phyloP scores from a whole-genome alignment of 108 stramenopile genomes.

The Cyclotella kingstonii region DNA sequence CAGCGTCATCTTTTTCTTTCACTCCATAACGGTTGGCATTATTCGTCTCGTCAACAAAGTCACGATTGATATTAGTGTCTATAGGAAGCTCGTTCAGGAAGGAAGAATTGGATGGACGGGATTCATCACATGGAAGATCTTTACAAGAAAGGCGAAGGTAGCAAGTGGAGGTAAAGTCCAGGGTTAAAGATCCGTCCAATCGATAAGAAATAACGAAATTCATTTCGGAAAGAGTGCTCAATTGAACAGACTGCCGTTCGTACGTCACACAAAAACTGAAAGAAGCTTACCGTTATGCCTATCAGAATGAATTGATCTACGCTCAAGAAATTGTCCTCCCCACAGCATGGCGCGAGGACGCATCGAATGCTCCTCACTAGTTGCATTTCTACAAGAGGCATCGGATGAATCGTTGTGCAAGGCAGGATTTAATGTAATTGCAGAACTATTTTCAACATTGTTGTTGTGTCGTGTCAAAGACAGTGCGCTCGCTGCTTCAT shows the following conservation, averaged over 20 bases:
- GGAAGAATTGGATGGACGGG: too few species aligned
- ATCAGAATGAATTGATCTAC: background rate
- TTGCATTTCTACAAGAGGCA: background rate
- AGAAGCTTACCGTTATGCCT: background rate
- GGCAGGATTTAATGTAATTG: background rate
- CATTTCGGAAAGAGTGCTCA: too few species aligned
- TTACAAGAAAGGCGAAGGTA: too few species aligned
- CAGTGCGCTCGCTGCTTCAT: conserved; percentile 5
- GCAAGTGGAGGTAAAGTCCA: too few species aligned
- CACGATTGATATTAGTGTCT: background rate
- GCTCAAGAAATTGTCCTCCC: conserved; percentile 2
- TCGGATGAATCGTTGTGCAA: background rate
- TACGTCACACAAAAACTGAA: background rate
- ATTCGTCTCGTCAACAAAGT: background rate
- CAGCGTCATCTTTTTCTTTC: background rate
- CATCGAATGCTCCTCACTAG: background rate
- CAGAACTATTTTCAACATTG: background rate
- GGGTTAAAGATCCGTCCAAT: too few species aligned
- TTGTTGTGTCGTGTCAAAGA: background rate
- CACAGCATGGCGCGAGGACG: background rate
- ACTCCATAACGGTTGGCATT: background rate
- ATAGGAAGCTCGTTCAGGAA: too few species aligned
- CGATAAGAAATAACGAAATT: too few species aligned
- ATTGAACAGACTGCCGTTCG: background rate
- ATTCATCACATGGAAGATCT: too few species aligned